These are phyloP conservation scores for Cladophialophora immunda DNA, from an alignment of 2,329 filamentous ascomycete genomes.

Conservation along the genomic window DNA sequence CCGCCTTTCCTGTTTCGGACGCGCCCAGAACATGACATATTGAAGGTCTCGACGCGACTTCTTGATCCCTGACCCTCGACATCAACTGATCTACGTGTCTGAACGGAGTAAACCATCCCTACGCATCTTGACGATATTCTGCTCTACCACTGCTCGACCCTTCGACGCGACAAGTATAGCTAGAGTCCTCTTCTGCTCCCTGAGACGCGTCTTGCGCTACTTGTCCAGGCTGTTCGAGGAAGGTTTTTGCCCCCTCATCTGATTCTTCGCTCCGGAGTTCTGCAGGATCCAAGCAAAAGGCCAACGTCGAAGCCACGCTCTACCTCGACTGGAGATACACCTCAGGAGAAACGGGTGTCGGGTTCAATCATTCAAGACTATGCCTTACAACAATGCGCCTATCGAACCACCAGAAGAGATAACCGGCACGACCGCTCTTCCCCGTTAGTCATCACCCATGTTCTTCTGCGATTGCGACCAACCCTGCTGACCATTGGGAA, in stretches of 20 bases:
- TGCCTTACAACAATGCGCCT: slow-evolving; percentile 90
- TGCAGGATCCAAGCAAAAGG: not conserved
- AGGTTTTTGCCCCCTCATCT: not conserved
- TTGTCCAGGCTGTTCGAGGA: not conserved
- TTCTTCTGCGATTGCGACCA: not conserved
- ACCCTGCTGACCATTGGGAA: slow-evolving; percentile 30
- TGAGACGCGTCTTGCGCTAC: not conserved
- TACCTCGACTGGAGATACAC: not conserved
- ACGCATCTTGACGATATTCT: not conserved
- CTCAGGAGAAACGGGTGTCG: not conserved
- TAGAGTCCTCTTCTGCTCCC: not conserved
- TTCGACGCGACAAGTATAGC: not conserved
- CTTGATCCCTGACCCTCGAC: not conserved
- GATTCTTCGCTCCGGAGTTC: not conserved
- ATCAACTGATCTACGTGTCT: not conserved
- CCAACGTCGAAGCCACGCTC: not conserved
- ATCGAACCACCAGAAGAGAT: slow-evolving; percentile 82
- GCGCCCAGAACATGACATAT: slow-evolving; percentile 26
- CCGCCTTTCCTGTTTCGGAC: slow-evolving; percentile 39
- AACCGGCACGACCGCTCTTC: slow-evolving; percentile 84
- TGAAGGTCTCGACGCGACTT: slow-evolving; percentile 28
- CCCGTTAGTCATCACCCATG: slow-evolving; percentile 67
- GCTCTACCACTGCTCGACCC: not conserved
- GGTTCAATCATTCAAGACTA: slow-evolving; percentile 48
- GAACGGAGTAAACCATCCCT: not conserved